Conservation (phyloP, 2,329 filamentous ascomycete species). For the Pseudocercospora musae region DNA sequence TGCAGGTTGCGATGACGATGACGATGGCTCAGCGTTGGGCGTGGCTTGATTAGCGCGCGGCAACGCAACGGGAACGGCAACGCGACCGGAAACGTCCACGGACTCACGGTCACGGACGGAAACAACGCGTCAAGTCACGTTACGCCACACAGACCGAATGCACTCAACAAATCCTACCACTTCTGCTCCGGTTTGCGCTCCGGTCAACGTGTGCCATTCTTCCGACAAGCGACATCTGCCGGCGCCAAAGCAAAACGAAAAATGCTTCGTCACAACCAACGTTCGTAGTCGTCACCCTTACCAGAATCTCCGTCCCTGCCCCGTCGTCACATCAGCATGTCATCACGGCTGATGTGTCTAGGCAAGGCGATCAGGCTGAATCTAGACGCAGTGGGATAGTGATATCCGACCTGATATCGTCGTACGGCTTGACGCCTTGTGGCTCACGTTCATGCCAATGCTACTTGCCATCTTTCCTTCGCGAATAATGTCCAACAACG, state of each 20-base stretch:
- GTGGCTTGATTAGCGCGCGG: not conserved
- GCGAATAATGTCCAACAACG: not conserved
- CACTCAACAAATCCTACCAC: not conserved
- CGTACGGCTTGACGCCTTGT: not conserved
- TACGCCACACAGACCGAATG: too few species aligned
- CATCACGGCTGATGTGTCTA: not conserved
- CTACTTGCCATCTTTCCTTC: not conserved
- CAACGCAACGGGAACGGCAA: not conserved
- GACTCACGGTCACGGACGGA: too few species aligned
- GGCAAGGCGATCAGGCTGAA: not conserved
- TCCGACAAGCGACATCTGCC: too few species aligned
- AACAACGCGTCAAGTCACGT: too few species aligned
- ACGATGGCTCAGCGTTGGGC: not conserved
- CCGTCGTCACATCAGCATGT: not conserved
- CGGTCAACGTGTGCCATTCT: not conserved
- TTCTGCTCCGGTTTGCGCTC: not conserved
- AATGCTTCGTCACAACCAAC: too few species aligned
- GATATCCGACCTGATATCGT: too few species aligned
- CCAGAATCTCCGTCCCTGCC: not conserved
- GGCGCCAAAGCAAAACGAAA: too few species aligned
- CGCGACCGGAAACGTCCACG: too few species aligned
- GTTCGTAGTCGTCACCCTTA: not conserved
- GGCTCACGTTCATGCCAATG: too few species aligned
- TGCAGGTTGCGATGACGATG: not conserved
- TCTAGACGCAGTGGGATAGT: not conserved